Evolutionary conservation across 805 yeast species (phyloP), one percentile per base, ranked within the genome.

Genomic region (Diddensiella transvaalensis): DNA sequence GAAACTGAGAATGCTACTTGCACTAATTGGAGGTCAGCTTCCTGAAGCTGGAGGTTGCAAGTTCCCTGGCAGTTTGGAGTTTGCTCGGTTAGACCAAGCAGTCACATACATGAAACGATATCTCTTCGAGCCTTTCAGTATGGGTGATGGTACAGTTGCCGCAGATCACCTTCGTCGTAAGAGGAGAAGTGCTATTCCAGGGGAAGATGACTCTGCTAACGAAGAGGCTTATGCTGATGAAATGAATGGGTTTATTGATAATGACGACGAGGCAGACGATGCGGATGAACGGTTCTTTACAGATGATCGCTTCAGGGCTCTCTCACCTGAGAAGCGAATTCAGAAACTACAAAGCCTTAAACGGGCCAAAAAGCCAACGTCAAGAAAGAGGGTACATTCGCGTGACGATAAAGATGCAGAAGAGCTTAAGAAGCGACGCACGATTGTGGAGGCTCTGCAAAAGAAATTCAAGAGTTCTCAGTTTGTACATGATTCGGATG

Each of bases 401-500:
- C 11, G 11, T 26, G 39, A 23, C 4, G 44, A 19, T 21, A 4
- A n/a, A n/a, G 44, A 40, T 54, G 52, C 42, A 18, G 39, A 47
- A 33, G 40, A 29, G 15, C 44, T 48, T 3, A 30, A 44, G 21
- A 37, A 43, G 1, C 44, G 40, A 21, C 43, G 37, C 32, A 30
- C 47, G 22, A 48, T 32, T 15, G 22, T 39, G 36, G 47, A 46
- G 40, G 51, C 44, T 46, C 41, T 46, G 13, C 51, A 46, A 22
- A 48, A 42, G 39, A 44, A 35, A 18, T 23, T 55, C 44, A 70
- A 75, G 39, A 82, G 88, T 1, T 66, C 82, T 3, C 80, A 76
- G 47, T 76, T 65, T 54, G 75, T 83, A 40, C 69, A 69, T 44
- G 83, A 76, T 45, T 80, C 86, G 1, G 88, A 82, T 59, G 86